These are phyloP conservation scores for Solanum phureja DNA, from an alignment of 257 asterid species.

Conservation along the genomic window DNA sequence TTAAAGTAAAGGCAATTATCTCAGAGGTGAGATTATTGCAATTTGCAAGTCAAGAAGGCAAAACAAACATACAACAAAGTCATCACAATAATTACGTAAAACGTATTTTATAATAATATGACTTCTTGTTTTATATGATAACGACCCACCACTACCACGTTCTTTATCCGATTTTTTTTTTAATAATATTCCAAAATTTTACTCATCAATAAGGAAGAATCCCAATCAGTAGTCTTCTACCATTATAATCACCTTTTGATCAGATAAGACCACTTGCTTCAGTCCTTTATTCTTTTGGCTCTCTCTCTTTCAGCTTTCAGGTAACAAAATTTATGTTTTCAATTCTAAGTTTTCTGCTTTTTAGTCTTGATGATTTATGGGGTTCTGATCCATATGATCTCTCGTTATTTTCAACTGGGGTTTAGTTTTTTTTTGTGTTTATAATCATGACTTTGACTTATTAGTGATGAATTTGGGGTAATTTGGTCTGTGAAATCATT, in stretches of 20 bases:
- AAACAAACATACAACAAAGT: background rate
- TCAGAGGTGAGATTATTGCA: background rate
- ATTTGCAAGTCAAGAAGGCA: background rate
- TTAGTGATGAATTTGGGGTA: conserved; percentile 12
- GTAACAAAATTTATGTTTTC: conserved; percentile 5
- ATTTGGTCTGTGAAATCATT: conserved; percentile 1
- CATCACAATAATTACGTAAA: conserved; percentile 14
- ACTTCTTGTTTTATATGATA: conserved; percentile 4
- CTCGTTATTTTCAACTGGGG: conserved; percentile 10
- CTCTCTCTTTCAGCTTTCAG: conserved; percentile 11
- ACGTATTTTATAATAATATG: background rate
- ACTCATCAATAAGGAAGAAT: conserved; percentile 21
- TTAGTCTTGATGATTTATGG: background rate
- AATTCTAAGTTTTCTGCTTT: background rate
- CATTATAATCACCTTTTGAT: conserved; percentile 6
- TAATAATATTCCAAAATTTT: background rate
- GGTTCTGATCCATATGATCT: conserved; percentile 11
- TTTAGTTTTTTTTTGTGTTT: conserved; percentile 5
- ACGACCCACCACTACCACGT: conserved; percentile 25
- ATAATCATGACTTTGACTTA: conserved; percentile 18
- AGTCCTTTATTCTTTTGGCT: conserved; percentile 3
- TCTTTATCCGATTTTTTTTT: conserved; percentile 9
- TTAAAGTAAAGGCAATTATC: background rate
- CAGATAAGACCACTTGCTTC: conserved; percentile 21
- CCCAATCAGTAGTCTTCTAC: conserved; percentile 11